Base-by-base conservation (phyloP, 805 yeast genomes). In the Ogataea parapolymorpha region DNA sequence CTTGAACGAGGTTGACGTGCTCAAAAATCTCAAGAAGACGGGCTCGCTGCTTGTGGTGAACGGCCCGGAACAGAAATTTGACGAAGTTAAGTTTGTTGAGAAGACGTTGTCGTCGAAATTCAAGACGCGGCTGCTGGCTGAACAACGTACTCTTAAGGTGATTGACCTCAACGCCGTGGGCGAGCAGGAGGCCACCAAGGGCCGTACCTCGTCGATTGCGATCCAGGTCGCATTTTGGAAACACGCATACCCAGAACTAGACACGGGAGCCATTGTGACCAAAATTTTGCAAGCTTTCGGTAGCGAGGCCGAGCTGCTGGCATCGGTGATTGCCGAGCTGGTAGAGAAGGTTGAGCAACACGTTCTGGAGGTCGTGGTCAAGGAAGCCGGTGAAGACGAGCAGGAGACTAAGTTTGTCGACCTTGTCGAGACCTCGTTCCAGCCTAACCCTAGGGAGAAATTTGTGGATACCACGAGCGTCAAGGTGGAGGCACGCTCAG, bases 221-320 rank as follows among this genome's bases (percentile, higher is more conserved):
- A 66, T 78, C 42, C 95, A 89, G 66, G 77, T 83, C 30, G 86
- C 82, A 0, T 83, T 87, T 70, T 88, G 95, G 95, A 74, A 74
- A 45, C 67, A 74, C 31, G 76, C 85, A 6, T 77, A 73, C 48
- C 85, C 88, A 12, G 73, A 72, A 28, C 70, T 79, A 32, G 74
- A 74, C 25, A 62, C 60, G 34, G 82, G 80, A 35, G 80, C 80
- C 26, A 72, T 84, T 49, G 88, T 85, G 45, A 80, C 86, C 63
- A 82, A 82, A 60, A 77, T 88, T 53, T 78, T 83, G 64, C 86
- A 82, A 59, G 81, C 93, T 12, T 83, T 84, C 46, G 93, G 95
- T 37, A 75, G 83, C 37, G 88, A 82, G 48, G 85, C 87, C 45
- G 96, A 89, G 66, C 68, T 83, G 44, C 72, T 88, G 49, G 85